Evolutionary conservation across 1,284 basidiomycete genomes (phyloP).

Genomic region (Athelia sp.): DNA sequence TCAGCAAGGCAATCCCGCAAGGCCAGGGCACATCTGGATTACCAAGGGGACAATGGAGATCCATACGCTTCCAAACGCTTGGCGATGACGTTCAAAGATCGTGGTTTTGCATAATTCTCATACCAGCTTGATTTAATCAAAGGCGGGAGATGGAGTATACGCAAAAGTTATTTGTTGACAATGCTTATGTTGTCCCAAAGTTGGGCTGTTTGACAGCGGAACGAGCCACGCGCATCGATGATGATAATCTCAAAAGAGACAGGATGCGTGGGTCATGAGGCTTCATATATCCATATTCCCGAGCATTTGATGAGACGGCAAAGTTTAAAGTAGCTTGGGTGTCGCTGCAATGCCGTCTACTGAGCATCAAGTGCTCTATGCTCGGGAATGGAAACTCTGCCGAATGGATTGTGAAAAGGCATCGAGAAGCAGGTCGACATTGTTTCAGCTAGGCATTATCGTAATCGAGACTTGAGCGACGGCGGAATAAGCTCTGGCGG

Average conservation of each 20-base stretch:
- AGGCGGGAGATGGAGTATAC: too few species aligned
- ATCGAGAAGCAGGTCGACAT: neutral
- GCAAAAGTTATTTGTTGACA: too few species aligned
- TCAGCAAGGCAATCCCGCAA: too few species aligned
- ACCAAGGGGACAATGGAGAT: too few species aligned
- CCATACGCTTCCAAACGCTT: too few species aligned
- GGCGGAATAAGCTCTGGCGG: slow-evolving; percentile 35
- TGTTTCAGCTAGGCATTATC: neutral
- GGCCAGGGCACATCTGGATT: too few species aligned
- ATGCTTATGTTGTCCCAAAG: neutral
- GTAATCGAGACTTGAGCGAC: slow-evolving; percentile 11
- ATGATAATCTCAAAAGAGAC: slow-evolving; percentile 10
- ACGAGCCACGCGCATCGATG: slow-evolving; percentile 45
- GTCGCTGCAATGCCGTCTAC: slow-evolving; percentile 24
- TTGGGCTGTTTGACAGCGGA: slow-evolving; percentile 56
- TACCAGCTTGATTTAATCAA: too few species aligned
- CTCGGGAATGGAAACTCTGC: too few species aligned
- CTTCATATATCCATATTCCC: slow-evolving; percentile 43
- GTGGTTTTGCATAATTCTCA: too few species aligned
- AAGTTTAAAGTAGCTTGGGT: slow-evolving; percentile 20
- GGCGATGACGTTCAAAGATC: too few species aligned
- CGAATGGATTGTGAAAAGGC: too few species aligned
- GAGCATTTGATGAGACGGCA: slow-evolving; percentile 32
- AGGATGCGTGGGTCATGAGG: slow-evolving; percentile 37
- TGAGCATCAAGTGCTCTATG: neutral